Percentiles rank a stretch among this genome's conserved stretches.
These are phyloP conservation scores for Globisporangium carolinianum DNA, from an alignment of 352 stramenopile species.

Conservation along the genomic window DNA sequence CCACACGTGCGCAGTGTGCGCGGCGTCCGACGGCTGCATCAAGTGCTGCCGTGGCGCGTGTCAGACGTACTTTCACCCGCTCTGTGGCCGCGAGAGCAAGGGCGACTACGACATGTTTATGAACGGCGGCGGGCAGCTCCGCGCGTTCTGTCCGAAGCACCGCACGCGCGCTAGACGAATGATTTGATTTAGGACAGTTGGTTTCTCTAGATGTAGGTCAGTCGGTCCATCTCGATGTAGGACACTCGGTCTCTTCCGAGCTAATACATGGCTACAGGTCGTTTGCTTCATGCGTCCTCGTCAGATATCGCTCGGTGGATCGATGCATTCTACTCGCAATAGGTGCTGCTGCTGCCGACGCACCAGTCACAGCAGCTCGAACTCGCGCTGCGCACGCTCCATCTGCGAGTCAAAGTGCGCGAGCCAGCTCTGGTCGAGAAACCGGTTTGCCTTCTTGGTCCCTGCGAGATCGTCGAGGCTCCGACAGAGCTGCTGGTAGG, in stretches of 20 bases:
- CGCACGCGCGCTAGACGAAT: conserved; percentile 21
- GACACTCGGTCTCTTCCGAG: background rate
- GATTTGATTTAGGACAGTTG: background rate
- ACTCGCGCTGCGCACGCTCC: conserved; percentile 61
- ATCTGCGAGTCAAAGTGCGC: conserved; percentile 77
- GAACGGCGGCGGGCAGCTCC: conserved; percentile 79
- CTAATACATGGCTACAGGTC: conserved; percentile 1
- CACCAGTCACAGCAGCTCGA: conserved; percentile 44
- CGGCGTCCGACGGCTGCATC: conserved; percentile 68
- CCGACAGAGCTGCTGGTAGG: conserved; percentile 39
- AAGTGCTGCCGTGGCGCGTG: conserved; percentile 76
- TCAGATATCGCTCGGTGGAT: too few species aligned
- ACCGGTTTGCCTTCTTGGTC: conserved; percentile 66
- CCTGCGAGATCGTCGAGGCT: conserved; percentile 56
- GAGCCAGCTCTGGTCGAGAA: conserved; percentile 74
- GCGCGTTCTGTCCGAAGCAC: conserved; percentile 76
- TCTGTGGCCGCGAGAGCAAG: conserved; percentile 77
- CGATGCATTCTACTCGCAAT: too few species aligned
- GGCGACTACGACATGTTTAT: conserved; percentile 88
- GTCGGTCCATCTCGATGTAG: background rate
- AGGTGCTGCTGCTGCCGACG: too few species aligned
- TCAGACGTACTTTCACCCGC: conserved; percentile 67
- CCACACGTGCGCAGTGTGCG: conserved; percentile 54
- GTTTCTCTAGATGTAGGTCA: background rate
- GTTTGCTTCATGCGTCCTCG: too few species aligned